Evolutionary conservation across 2,329 filamentous ascomycete species (phyloP).

Genomic region (Curvularia eragrostidis): DNA sequence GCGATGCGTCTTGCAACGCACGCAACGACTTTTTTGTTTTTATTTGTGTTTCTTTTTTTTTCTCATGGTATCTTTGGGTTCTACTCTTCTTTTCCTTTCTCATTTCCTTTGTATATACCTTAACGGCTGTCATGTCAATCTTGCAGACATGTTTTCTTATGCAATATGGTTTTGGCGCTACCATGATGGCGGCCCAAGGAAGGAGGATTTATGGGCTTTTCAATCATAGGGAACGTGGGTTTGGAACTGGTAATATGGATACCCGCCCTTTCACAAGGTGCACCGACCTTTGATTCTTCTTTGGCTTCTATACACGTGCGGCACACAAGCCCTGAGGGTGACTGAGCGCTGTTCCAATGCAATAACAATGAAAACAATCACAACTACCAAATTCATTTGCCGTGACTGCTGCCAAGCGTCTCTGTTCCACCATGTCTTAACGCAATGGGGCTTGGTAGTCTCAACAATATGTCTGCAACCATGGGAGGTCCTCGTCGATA

Average conservation of each 20-base stretch:
- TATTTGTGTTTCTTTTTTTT: neutral
- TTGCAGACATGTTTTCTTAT: conserved; percentile 3
- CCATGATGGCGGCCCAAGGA: conserved; percentile 8
- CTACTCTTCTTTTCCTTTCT: conserved; percentile 11
- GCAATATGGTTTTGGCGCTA: conserved; percentile 3
- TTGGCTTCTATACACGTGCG: conserved; percentile 10
- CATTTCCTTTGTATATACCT: conserved; percentile 25
- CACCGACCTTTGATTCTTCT: conserved; percentile 26
- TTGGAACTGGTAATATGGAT: conserved; percentile 40
- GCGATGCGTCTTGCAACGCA: conserved; percentile 14
- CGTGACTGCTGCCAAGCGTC: neutral
- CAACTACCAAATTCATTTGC: neutral
- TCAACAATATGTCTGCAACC: conserved; percentile 2
- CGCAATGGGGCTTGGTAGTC: neutral
- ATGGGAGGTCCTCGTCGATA: neutral
- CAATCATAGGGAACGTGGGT: conserved; percentile 22
- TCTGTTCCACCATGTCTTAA: neutral
- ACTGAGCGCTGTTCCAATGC: neutral
- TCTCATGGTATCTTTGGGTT: too few relatives aligned
- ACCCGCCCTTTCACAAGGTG: conserved; percentile 42
- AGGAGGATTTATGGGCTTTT: conserved; percentile 13
- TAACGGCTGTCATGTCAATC: conserved; percentile 9
- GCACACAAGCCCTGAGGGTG: neutral
- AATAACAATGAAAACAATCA: conserved; percentile 1
- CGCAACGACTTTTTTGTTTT: conserved; percentile 3